phyloP scores from a whole-genome alignment of 1,284 basidiomycete genomes.

The Leccinum fallax region DNA sequence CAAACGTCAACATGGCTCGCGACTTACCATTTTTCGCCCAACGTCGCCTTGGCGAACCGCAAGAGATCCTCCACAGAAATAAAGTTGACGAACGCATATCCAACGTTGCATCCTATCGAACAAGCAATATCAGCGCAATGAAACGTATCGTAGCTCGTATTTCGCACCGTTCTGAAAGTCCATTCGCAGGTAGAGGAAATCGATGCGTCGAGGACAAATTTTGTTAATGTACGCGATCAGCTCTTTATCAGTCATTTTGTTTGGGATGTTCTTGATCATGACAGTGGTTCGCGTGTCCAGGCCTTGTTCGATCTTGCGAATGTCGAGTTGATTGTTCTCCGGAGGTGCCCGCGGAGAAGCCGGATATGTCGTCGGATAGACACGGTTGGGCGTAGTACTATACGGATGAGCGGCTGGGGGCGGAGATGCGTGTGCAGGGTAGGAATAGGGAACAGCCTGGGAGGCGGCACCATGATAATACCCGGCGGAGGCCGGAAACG shows the following conservation, averaged over 20 bases:
- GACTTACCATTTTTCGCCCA: conserved; percentile 76
- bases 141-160: conserved; percentile 17
- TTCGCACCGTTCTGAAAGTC: conserved; percentile 74
- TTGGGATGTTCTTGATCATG: conserved; percentile 89
- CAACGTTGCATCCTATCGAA: conserved; percentile 76
- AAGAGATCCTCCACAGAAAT: conserved; percentile 76
- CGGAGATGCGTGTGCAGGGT: conserved; percentile 31
- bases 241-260: conserved; percentile 83
- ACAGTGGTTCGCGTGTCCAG: conserved; percentile 81
- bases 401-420: conserved; percentile 28
- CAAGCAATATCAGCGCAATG: conserved; percentile 16
- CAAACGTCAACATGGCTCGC: conserved; percentile 2
- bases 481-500: conserved; percentile 28
- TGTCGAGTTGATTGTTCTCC: conserved; percentile 70
- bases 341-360: conserved; percentile 36
- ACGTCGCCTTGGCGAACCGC: conserved; percentile 67
- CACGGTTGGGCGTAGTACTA: conserved; percentile 17
- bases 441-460: conserved; percentile 29
- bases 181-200: conserved; percentile 85
- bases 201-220: conserved; percentile 69
- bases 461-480: conserved; percentile 34
- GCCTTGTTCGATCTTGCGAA: conserved; percentile 72
- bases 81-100: conserved; percentile 88
- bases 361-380: conserved; percentile 30
- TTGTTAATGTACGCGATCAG: conserved; percentile 67